Evolutionary conservation across 257 asterid species (phyloP).

Genomic region (Verbena officinalis): DNA sequence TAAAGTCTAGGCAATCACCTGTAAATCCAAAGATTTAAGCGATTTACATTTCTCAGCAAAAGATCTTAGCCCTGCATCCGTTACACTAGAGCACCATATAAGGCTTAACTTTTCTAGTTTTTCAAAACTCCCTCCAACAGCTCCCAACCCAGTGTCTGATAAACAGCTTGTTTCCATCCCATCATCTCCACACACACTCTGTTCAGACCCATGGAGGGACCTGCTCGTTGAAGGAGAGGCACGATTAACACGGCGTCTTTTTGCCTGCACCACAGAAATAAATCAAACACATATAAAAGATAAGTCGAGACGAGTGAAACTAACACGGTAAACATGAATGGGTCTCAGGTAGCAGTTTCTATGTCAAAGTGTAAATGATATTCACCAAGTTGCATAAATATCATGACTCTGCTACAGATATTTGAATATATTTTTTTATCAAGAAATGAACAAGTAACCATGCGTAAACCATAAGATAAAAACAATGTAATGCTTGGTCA

Average conservation of each 20-base stretch:
- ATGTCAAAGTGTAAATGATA: slow-evolving; percentile 6
- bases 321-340: slow-evolving; percentile 7
- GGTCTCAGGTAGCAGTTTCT: slow-evolving; percentile 11
- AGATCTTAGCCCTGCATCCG: slow-evolving; percentile 68
- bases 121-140: slow-evolving; percentile 62
- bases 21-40: slow-evolving; percentile 75
- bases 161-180: slow-evolving; percentile 53
- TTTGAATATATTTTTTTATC: not conserved
- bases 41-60: slow-evolving; percentile 62
- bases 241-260: slow-evolving; percentile 48
- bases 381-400: not conserved
- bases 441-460: not conserved
- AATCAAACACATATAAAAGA: slow-evolving; percentile 19
- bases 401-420: not conserved
- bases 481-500: not conserved
- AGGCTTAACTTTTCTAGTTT: slow-evolving; percentile 84
- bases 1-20: slow-evolving; percentile 51
- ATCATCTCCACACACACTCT: slow-evolving; percentile 44
- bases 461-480: not conserved
- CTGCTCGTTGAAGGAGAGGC: slow-evolving; percentile 40
- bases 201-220: slow-evolving; percentile 39
- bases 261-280: slow-evolving; percentile 53
- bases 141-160: slow-evolving; percentile 76
- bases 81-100: slow-evolving; percentile 79
- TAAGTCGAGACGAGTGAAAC: slow-evolving; percentile 20